These are phyloP conservation scores for Eucalyptus regnans DNA, from an alignment of 345 rosid species.

Conservation along the genomic window DNA sequence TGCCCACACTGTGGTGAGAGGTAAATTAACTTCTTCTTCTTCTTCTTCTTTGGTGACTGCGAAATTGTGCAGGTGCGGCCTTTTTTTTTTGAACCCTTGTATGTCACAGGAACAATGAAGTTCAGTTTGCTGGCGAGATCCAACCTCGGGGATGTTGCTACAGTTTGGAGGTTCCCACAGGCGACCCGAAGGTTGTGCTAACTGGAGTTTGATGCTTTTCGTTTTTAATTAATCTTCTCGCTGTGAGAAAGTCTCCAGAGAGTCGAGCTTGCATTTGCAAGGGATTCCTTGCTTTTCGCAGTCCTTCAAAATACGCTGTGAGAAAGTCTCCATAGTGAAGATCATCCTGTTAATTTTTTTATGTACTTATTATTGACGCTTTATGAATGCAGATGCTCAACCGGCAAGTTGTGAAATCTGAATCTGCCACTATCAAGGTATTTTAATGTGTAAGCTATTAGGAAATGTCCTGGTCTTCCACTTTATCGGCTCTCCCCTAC, in stretches of 20 bases:
- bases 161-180: conserved; percentile 38
- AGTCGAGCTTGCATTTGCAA: background rate
- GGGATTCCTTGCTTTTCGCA: background rate
- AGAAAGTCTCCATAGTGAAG: background rate
- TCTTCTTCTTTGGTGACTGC: background rate
- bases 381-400: conserved; percentile 46
- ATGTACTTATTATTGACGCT: background rate
- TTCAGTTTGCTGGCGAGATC: conserved; percentile 94
- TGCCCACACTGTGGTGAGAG: conserved; percentile 90
- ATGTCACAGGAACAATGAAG: conserved; percentile 68
- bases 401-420: conserved; percentile 92
- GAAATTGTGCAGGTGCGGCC: background rate
- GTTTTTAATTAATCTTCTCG: background rate
- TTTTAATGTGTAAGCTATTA: background rate
- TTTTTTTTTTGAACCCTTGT: background rate
- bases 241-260: background rate
- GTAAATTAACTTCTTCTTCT: conserved; percentile 14
- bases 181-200: conserved; percentile 51
- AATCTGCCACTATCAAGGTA: conserved; percentile 89
- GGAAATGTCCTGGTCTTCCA: background rate
- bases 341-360: background rate
- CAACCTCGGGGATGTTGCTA: conserved; percentile 69
- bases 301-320: background rate
- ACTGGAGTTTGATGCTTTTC: background rate
- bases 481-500: background rate